A percentile compares a stretch with the other conserved stretches of the same genome.
phyloP scores from a whole-genome alignment of 2,329 filamentous ascomycete genomes.

The Colletotrichum truncatum region DNA sequence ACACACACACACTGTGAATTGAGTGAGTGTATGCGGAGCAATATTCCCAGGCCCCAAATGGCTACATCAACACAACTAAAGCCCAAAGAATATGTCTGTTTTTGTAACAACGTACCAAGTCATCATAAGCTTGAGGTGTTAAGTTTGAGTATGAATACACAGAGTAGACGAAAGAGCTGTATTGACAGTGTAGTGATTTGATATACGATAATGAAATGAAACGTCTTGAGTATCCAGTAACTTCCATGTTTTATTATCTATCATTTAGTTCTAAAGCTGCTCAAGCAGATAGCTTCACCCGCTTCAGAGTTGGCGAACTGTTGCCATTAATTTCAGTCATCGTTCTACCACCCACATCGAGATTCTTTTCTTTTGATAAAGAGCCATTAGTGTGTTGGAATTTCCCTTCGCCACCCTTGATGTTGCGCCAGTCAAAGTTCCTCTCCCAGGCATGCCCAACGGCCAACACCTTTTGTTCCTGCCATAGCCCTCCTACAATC shows the following conservation, averaged over 20 bases:
- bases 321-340: neutral
- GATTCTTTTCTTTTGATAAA: neutral
- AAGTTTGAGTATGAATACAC: too few species aligned
- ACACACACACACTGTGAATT: too few species aligned
- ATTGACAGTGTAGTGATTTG: too few species aligned
- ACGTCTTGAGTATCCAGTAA: neutral
- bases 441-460: conserved; percentile 53
- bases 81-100: too few species aligned
- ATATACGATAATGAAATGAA: too few species aligned
- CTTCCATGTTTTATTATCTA: neutral
- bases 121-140: too few species aligned
- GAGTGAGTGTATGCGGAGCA: too few species aligned
- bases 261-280: neutral
- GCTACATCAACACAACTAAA: too few species aligned
- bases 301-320: conserved; percentile 10
- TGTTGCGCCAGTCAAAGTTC: conserved; percentile 51
- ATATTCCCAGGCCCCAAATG: too few species aligned
- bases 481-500: conserved; percentile 61
- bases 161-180: too few species aligned
- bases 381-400: neutral
- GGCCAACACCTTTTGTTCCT: conserved; percentile 55
- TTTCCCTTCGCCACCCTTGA: neutral
- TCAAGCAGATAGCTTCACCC: conserved; percentile 11
- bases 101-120: too few species aligned
- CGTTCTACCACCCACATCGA: neutral